Percentiles rank a stretch among this genome's conserved stretches.
Conservation (phyloP, 2,329 filamentous ascomycete species). For the Truncatella angustata region DNA sequence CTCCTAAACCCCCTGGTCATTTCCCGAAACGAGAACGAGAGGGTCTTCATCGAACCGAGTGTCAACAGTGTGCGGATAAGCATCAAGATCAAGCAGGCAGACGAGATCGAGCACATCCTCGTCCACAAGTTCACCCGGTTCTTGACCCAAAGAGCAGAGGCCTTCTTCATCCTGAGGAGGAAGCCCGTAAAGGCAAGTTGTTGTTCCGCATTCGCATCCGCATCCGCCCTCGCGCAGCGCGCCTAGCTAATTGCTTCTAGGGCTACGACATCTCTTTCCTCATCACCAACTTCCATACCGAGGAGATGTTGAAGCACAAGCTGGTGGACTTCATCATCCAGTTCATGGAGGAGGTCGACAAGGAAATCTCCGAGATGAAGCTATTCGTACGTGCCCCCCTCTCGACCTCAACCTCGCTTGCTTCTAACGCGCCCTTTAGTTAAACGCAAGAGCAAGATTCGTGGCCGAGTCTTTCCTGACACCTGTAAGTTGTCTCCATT, state of each 20-base stretch:
- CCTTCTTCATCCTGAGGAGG: conserved; percentile 92
- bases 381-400: conserved; percentile 72
- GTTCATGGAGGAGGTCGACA: conserved; percentile 99
- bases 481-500: conserved; percentile 40
- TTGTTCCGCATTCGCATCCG: too few species aligned
- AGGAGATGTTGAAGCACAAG: conserved; percentile 99
- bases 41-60: conserved; percentile 91
- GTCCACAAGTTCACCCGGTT: conserved; percentile 99
- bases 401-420: neutral
- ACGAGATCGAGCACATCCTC: conserved; percentile 96
- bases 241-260: conserved; percentile 39
- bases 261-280: conserved; percentile 98
- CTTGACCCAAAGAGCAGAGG: conserved; percentile 91
- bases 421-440: conserved; percentile 50
- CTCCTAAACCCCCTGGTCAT: conserved; percentile 88
- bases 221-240: too few species aligned
- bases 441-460: conserved; percentile 95
- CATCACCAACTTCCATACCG: conserved; percentile 98
- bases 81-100: conserved; percentile 99
- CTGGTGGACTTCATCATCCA: conserved; percentile 98
- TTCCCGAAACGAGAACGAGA: conserved; percentile 94
- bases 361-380: conserved; percentile 99
- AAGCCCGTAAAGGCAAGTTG: conserved; percentile 83
- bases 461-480: conserved; percentile 98
- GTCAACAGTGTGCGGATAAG: conserved; percentile 96